Evolutionary conservation across 768 basidiomycete genomes (phyloP), one percentile per base, ranked within the genome.

Genomic region (Russula emetica): DNA sequence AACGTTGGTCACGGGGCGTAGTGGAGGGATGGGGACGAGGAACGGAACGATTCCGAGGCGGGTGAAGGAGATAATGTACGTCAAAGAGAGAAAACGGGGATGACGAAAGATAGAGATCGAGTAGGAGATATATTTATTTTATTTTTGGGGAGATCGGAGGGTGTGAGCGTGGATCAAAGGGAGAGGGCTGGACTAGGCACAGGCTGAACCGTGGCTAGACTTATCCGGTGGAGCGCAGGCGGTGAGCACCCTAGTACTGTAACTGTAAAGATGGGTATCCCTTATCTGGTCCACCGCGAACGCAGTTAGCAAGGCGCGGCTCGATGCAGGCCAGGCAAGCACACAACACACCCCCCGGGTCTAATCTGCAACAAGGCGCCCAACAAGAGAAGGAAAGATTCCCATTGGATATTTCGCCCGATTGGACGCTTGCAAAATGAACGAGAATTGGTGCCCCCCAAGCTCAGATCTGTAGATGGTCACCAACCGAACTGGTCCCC

Each of bases 351-450:
- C 38, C 42, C 26, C 26, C 36, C 36, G 36, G 51, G 49, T 50
- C 24, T 50, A 30, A 52, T 52, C 51, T 52, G 9, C 51, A 51
- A 20, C 14, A 45, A 55, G 24, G 36, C 45, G 45, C 44, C 20
- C 44, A 20, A 45, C 44, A 20, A 16, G 26, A 30, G 44, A 2
- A n/a, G 45, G 42, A 38, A 38, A 18, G 18, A 52, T 61, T 61
- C 59, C 55, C 60, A 65, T 65, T 65, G 64, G 64, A 65, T 24
- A 65, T 45, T 47, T 61, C 5, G 60, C 14, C 64, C 64, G 64
- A 65, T 65, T 65, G 64, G 64, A 26, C 50, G 49, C 20, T 60
- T 47, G 34, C 3, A 59, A 45, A 63, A 63, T 63, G 56, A 53
- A 36, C 56, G 62, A 63, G 63, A 59, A 63, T 59, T 32, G 56